phyloP scores from a whole-genome alignment of 345 rosid genomes.

The Salix viminalis region DNA sequence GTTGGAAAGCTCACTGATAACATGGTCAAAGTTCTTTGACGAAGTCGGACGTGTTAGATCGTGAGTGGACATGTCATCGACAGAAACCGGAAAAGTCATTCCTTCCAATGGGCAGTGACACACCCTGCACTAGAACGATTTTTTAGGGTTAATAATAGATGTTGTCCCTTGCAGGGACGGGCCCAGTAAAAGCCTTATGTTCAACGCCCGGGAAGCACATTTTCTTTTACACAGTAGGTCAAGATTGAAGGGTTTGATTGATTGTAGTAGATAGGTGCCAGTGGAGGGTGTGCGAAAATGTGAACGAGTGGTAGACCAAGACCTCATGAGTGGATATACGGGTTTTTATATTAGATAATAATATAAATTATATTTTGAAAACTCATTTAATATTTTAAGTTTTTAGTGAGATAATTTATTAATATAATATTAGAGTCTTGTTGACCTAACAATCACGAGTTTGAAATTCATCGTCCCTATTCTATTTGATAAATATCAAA shows the following conservation, averaged over 20 bases:
- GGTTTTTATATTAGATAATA: too few relatives aligned
- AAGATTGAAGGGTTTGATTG: background rate
- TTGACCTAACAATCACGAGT: too few relatives aligned
- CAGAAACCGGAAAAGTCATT: background rate
- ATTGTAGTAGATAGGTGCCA: too few relatives aligned
- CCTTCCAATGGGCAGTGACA: conserved; percentile 8
- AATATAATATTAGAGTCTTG: fast-evolving
- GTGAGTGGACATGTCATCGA: conserved; percentile 1
- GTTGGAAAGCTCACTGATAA: background rate
- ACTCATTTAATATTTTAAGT: fast-evolving
- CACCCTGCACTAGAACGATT: conserved; percentile 1
- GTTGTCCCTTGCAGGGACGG: background rate
- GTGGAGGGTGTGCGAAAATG: background rate
- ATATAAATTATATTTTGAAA: too few relatives aligned
- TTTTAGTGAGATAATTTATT: too few relatives aligned
- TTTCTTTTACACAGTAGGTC: too few relatives aligned
- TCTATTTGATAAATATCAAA: too few relatives aligned
- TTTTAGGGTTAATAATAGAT: background rate
- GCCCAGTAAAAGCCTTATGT: background rate
- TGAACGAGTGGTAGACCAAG: background rate
- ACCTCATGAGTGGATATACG: background rate
- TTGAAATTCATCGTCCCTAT: fast-evolving
- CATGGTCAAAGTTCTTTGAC: conserved; percentile 8
- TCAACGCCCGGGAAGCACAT: background rate
- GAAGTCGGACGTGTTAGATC: background rate